Conservation (phyloP, 331 rosid genomes). For the Rosa hybrid region DNA sequence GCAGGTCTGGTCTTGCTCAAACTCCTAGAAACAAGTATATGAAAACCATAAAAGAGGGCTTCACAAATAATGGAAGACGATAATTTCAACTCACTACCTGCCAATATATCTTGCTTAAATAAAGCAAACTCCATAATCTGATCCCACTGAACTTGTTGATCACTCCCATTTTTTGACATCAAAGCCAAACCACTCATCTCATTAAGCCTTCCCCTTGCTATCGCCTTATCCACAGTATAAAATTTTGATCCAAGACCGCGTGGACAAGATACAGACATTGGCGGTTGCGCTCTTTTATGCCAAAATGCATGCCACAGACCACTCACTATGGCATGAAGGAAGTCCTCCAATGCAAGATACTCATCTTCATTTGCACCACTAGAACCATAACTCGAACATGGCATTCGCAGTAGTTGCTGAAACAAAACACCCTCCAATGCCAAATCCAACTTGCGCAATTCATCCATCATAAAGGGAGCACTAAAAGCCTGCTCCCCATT, state of each 20-base stretch:
- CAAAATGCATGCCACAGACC: constrained; percentile 89
- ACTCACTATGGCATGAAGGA: constrained; percentile 60
- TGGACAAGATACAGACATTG: constrained; percentile 67
- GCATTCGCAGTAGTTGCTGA: constrained; percentile 80
- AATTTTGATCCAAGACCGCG: constrained; percentile 70
- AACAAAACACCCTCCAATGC: constrained; percentile 77
- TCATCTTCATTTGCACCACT: constrained; percentile 56
- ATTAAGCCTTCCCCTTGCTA: constrained; percentile 61
- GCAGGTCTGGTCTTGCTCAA: constrained; percentile 58
- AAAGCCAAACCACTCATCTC: constrained; percentile 72
- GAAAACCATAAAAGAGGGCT: constrained; percentile 82
- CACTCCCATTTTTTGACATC: constrained; percentile 47
- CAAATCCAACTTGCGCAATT: constrained; percentile 69
- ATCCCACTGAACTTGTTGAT: constrained; percentile 59
- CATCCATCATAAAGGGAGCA: constrained; percentile 63
- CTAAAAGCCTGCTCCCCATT: constrained; percentile 43
- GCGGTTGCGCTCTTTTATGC: constrained; percentile 70
- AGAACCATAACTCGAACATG: constrained; percentile 34
- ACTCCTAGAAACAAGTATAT: constrained; percentile 67
- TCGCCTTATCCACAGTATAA: constrained; percentile 60
- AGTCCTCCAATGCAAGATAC: constrained; percentile 72
- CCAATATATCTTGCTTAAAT: constrained; percentile 57
- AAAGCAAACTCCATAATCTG: constrained; percentile 67
- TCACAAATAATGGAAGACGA: constrained; percentile 61
- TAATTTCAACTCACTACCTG: constrained; percentile 49